Evolutionary conservation across 805 yeast species (phyloP), one percentile per base, ranked within the genome.

Genomic region (Starmerella etchellsii): DNA sequence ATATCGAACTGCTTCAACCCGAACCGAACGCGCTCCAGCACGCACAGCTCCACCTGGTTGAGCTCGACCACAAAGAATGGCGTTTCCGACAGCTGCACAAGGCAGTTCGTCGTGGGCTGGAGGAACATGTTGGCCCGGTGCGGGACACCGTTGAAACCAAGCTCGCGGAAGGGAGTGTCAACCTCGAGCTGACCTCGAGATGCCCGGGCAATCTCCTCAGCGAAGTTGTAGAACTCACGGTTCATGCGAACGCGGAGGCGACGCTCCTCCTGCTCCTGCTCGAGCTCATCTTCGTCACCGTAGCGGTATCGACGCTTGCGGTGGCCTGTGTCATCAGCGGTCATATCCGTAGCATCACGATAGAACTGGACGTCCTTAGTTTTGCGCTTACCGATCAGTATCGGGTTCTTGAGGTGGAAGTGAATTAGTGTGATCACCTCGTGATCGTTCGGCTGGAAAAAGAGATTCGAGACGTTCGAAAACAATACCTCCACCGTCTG

Each of bases 201-300:
- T 0, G 91, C 80, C 49, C 84, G 95, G 13, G 95, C 78, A 50
- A 91, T 87, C 47, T 78, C 73, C 62, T 91, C 96, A 16, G 88
- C 88, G 65, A 85, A 91, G 35, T 71, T 69, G 61, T 76, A 78
- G 65, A 87, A 91, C 62, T 91, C 97, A 60, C 81, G 83, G 64
- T 91, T 95, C 54, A 91, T 72, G 29, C 83, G 73, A 20, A 82
- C 81, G 54, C 94, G 81, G 63, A 95, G 74, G 62, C 88, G 73
- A 66, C 96, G 78, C 65, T 91, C 98, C 61, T 91, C 97, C 64
- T 88, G 96, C 65, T 91, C 98, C 63, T 88, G 96, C 63, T 91
- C 97, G 49, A 91, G 68, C 64, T 91, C 98, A 61, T 91, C 98
- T 61, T 91, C 98, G 60, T 91, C 98, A 35, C 98, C 98, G 58